A percentile compares a stretch with the other conserved stretches of the same genome.
phyloP scores from a whole-genome alignment of 2,329 filamentous ascomycete species.

The Penicillium sp. region DNA sequence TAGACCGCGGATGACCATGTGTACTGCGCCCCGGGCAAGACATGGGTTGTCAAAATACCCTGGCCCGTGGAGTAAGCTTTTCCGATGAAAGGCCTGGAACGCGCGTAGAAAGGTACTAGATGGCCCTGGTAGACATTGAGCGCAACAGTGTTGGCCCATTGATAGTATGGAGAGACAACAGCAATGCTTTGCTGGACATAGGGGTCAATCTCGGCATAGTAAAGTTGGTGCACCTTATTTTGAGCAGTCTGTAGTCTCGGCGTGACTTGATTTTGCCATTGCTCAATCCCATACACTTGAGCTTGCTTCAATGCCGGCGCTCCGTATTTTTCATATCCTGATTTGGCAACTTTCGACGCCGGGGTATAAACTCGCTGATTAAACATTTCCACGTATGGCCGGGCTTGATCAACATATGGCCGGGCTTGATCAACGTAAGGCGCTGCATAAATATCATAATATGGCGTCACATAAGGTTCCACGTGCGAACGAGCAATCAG shows the following conservation, averaged over 20 bases:
- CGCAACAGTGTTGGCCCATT: constrained; percentile 64
- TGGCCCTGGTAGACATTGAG: constrained; percentile 46
- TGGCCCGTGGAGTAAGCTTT: constrained; percentile 68
- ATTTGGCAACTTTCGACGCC: constrained; percentile 61
- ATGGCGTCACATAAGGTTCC: constrained; percentile 75
- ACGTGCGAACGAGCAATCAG: constrained; percentile 64
- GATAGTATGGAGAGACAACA: constrained; percentile 69
- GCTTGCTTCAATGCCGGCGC: constrained; percentile 70
- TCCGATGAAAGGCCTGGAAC: constrained; percentile 70
- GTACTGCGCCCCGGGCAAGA: constrained; percentile 70
- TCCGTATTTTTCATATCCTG: constrained; percentile 66
- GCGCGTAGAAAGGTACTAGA: constrained; percentile 72
- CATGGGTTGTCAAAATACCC: constrained; percentile 66
- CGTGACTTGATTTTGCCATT: constrained; percentile 77
- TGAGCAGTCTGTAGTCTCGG: constrained; percentile 71
- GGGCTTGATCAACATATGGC: constrained; percentile 71
- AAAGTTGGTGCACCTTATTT: constrained; percentile 61
- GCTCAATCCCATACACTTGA: constrained; percentile 62
- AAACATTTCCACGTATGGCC: constrained; percentile 66
- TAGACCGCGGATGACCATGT: constrained; percentile 66
- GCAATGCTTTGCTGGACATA: constrained; percentile 65
- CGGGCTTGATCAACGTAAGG: constrained; percentile 75
- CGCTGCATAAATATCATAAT: constrained; percentile 80
- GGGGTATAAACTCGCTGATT: constrained; percentile 67
- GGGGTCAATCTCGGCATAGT: constrained; percentile 69